These are phyloP conservation scores for Gossypium herbaceum DNA, from an alignment of 345 rosid species.

Conservation along the genomic window DNA sequence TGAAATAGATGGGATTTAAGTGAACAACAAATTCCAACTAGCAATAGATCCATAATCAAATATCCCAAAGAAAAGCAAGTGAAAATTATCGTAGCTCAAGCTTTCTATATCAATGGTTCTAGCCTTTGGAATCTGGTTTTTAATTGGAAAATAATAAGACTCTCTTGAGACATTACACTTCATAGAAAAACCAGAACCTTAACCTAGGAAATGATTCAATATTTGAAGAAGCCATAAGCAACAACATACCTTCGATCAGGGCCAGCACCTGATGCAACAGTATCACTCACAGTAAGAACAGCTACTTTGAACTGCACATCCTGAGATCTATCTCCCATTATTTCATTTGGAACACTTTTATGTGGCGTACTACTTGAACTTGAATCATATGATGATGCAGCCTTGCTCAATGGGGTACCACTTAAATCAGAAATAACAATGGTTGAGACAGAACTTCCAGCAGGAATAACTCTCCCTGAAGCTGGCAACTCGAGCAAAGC, in stretches of 20 bases:
- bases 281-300: conserved; percentile 84
- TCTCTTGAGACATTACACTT: not conserved
- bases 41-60: not conserved
- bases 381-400: conserved; percentile 29
- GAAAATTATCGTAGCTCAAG: not conserved
- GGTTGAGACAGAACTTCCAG: conserved; percentile 76
- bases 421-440: conserved; percentile 57
- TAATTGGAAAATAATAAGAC: not conserved
- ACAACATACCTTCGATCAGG: conserved; percentile 77
- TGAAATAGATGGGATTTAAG: not conserved
- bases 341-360: conserved; percentile 26
- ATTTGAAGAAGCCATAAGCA: conserved; percentile 11
- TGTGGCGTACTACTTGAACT: conserved; percentile 31
- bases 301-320: conserved; percentile 55
- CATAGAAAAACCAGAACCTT: not conserved
- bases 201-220: not conserved
- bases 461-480: conserved; percentile 49
- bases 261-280: conserved; percentile 81
- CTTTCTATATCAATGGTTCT: not conserved
- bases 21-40: not conserved
- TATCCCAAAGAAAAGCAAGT: not conserved
- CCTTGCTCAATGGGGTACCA: conserved; percentile 24
- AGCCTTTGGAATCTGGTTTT: not conserved
- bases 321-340: conserved; percentile 25
- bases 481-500: conserved; percentile 85